A percentile compares a stretch with the other conserved stretches of the same genome.
These are phyloP conservation scores for Penicillium sp. DNA, from an alignment of 2,329 filamentous ascomycete genomes.

Conservation along the genomic window DNA sequence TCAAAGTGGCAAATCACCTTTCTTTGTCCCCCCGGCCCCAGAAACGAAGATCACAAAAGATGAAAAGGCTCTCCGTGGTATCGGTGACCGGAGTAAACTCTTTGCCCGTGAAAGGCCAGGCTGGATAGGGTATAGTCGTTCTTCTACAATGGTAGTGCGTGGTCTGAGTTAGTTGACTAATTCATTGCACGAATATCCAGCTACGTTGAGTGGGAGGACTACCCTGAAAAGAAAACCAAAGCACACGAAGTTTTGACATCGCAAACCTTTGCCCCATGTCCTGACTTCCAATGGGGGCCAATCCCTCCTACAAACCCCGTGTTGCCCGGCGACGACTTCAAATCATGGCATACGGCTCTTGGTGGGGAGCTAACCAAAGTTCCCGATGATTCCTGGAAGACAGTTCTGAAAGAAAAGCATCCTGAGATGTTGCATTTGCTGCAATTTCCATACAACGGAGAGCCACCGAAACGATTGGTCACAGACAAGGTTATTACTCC, in stretches of 20 bases:
- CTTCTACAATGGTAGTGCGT: neutral
- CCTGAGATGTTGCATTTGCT: slow-evolving; percentile 65
- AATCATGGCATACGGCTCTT: slow-evolving; percentile 61
- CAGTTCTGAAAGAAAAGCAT: slow-evolving; percentile 61
- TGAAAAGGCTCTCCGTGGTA: slow-evolving; percentile 45
- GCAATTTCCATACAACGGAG: slow-evolving; percentile 68
- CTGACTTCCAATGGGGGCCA: slow-evolving; percentile 61
- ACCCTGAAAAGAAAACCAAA: slow-evolving; percentile 67
- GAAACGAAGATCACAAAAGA: slow-evolving; percentile 42
- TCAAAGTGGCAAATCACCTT: slow-evolving; percentile 45
- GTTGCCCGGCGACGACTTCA: slow-evolving; percentile 61
- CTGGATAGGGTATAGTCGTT: slow-evolving; percentile 48
- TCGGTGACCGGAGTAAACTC: slow-evolving; percentile 45
- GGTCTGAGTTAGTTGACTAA: neutral
- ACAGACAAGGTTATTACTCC: slow-evolving; percentile 61
- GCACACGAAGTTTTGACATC: slow-evolving; percentile 60
- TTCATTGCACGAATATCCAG: slow-evolving; percentile 29
- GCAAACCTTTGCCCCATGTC: slow-evolving; percentile 56
- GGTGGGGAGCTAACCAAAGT: slow-evolving; percentile 52
- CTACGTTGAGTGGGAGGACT: slow-evolving; percentile 72
- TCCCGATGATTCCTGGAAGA: slow-evolving; percentile 63
- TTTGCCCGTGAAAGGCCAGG: slow-evolving; percentile 52
- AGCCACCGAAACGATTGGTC: slow-evolving; percentile 63
- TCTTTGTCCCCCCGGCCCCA: slow-evolving; percentile 20
- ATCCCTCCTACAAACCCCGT: slow-evolving; percentile 64